A percentile compares a stretch with the other conserved stretches of the same genome.
These are phyloP conservation scores for Xylaria sp. DNA, from an alignment of 2,329 filamentous ascomycete species.

Conservation along the genomic window DNA sequence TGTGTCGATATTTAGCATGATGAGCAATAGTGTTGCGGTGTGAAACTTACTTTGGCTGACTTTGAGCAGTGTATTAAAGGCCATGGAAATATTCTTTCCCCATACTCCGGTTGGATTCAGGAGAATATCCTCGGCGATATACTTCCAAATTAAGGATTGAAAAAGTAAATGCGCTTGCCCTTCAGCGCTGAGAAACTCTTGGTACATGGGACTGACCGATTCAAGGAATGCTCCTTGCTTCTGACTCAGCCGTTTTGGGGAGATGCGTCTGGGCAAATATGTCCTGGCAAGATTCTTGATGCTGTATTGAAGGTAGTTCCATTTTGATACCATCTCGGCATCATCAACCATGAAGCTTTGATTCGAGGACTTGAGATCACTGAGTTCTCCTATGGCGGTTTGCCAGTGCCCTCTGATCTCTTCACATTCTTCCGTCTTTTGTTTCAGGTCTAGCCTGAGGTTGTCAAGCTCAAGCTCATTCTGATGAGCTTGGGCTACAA, in stretches of 20 bases:
- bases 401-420: conserved; percentile 17
- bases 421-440: conserved; percentile 18
- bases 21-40: not conserved
- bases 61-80: not conserved
- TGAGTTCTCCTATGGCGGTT: conserved; percentile 16
- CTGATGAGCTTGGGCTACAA: no score
- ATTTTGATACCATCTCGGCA: conserved; percentile 20
- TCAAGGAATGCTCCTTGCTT: not conserved
- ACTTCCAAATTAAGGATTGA: conserved; percentile 10
- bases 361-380: conserved; percentile 22
- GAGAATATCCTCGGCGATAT: not conserved
- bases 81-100: not conserved
- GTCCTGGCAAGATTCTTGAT: conserved; percentile 25
- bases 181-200: not conserved
- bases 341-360: conserved; percentile 24
- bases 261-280: not conserved
- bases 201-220: not conserved
- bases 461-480: no score
- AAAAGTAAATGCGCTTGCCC: conserved; percentile 17
- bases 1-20: no score
- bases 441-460: not conserved
- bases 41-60: not conserved
- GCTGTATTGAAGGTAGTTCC: conserved; percentile 16
- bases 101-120: not conserved
- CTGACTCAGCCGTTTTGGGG: not conserved